These are phyloP conservation scores for Aegilops umbellulata DNA, from an alignment of 176 grass and related monocot species.

Conservation along the genomic window DNA sequence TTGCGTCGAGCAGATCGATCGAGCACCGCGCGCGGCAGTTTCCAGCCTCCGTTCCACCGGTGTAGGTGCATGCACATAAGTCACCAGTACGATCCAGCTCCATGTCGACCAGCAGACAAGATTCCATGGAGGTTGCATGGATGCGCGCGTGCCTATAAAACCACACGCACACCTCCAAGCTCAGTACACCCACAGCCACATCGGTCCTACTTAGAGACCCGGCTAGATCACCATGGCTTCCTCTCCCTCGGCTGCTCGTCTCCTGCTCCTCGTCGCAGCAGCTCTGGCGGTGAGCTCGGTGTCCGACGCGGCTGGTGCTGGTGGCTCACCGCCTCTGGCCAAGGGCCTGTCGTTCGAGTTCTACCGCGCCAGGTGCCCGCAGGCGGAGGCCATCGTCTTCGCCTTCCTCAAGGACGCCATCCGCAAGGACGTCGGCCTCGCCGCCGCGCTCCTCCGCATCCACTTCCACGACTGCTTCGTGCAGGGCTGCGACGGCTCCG, in stretches of 20 bases:
- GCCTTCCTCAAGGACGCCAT: slow-evolving; percentile 30
- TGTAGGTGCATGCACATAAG: neutral
- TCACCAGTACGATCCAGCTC: neutral
- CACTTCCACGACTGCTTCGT: slow-evolving; percentile 97
- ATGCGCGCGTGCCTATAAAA: neutral
- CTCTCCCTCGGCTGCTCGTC: neutral
- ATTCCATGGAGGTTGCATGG: neutral
- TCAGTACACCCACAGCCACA: neutral
- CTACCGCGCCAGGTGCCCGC: slow-evolving; percentile 62
- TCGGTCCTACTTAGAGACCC: neutral
- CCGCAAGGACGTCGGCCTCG: slow-evolving; percentile 46
- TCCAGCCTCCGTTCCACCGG: too few relatives aligned
- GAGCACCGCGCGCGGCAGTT: too few relatives aligned
- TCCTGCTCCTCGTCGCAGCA: neutral
- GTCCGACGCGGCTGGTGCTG: neutral
- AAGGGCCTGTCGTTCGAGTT: slow-evolving; percentile 51
- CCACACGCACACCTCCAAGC: neutral
- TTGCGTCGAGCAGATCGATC: neutral
- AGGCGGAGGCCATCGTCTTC: slow-evolving; percentile 34
- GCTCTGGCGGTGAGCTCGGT: neutral
- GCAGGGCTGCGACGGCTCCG: slow-evolving; percentile 77
- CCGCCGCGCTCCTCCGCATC: slow-evolving; percentile 64
- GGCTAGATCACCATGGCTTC: neutral
- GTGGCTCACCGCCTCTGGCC: slow-evolving; percentile 35
- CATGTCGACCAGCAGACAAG: neutral